A percentile compares a stretch with the other conserved stretches of the same genome.
These are phyloP conservation scores for Penicillium robsamsonii DNA, from an alignment of 495 filamentous ascomycete species.

Conservation along the genomic window DNA sequence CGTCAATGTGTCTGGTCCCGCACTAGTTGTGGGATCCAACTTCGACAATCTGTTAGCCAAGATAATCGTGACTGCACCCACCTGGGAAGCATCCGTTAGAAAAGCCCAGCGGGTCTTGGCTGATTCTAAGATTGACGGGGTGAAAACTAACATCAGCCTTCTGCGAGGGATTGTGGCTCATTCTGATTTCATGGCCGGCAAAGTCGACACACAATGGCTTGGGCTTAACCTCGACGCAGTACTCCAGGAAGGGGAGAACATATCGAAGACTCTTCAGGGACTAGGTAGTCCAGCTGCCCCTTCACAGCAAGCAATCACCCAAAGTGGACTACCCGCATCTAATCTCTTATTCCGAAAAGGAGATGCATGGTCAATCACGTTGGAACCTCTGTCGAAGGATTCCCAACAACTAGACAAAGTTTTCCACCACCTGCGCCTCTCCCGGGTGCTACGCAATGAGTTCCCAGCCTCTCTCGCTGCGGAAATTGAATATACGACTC, in stretches of 20 bases:
- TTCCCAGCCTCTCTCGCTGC: conserved; percentile 55
- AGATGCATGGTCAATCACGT: conserved; percentile 54
- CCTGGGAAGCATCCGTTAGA: conserved; percentile 48
- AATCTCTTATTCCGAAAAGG: conserved; percentile 53
- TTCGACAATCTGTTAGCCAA: conserved; percentile 63
- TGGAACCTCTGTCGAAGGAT: conserved; percentile 32
- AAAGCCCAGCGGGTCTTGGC: conserved; percentile 55
- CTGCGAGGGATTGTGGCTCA: conserved; percentile 53
- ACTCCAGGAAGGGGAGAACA: conserved; percentile 32
- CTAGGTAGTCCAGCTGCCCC: neutral
- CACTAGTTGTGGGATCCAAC: conserved; percentile 49
- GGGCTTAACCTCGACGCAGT: conserved; percentile 44
- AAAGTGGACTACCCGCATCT: conserved; percentile 24
- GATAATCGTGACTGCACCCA: conserved; percentile 55
- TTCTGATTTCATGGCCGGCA: conserved; percentile 42
- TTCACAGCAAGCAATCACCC: conserved; percentile 10
- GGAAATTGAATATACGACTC: conserved; percentile 54
- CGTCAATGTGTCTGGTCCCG: conserved; percentile 32
- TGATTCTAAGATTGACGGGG: conserved; percentile 52
- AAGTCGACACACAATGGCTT: conserved; percentile 58
- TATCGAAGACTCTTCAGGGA: conserved; percentile 17
- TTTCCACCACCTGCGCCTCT: conserved; percentile 49
- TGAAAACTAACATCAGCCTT: conserved; percentile 56
- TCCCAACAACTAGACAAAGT: conserved; percentile 13
- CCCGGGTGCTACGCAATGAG: conserved; percentile 55